phyloP scores from a whole-genome alignment of 2,329 filamentous ascomycete species.

The Stagonosporopsis tanaceti region DNA sequence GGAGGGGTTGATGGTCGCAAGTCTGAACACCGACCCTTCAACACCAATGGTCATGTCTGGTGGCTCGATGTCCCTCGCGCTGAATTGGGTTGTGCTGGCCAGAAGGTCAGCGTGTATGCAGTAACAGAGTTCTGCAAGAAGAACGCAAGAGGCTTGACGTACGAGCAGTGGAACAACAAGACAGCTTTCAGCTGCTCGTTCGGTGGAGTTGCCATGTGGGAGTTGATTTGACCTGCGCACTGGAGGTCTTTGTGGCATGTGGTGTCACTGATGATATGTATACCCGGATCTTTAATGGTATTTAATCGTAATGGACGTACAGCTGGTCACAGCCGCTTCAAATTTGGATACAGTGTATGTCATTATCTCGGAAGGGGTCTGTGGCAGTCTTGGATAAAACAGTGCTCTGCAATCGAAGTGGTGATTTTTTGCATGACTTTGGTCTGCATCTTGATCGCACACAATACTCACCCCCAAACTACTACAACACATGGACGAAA shows the following conservation, averaged over 20 bases:
- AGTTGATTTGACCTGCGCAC: constrained; percentile 52
- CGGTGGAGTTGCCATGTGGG: constrained; percentile 63
- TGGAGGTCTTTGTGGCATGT: background rate
- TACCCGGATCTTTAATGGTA: constrained; percentile 5
- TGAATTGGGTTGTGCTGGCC: constrained; percentile 60
- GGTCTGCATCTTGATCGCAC: background rate
- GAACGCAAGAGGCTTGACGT: constrained; percentile 62
- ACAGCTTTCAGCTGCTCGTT: constrained; percentile 49
- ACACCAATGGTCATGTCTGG: constrained; percentile 79
- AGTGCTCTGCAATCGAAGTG: background rate
- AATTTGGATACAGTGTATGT: too few relatives aligned
- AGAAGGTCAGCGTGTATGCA: constrained; percentile 70
- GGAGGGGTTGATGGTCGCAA: constrained; percentile 68
- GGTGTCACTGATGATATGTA: background rate
- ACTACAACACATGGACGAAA: background rate
- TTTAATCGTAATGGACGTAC: constrained; percentile 2
- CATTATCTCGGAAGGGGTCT: background rate
- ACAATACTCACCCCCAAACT: background rate
- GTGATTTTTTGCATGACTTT: background rate
- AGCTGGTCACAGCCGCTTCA: background rate
- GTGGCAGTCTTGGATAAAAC: background rate
- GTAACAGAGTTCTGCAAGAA: constrained; percentile 62
- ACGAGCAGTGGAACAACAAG: constrained; percentile 50
- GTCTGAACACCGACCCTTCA: constrained; percentile 72
- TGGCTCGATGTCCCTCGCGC: constrained; percentile 73